These are phyloP conservation scores for Cryptococcus amylolentus DNA, from an alignment of 1,284 basidiomycete genomes.

Conservation along the genomic window DNA sequence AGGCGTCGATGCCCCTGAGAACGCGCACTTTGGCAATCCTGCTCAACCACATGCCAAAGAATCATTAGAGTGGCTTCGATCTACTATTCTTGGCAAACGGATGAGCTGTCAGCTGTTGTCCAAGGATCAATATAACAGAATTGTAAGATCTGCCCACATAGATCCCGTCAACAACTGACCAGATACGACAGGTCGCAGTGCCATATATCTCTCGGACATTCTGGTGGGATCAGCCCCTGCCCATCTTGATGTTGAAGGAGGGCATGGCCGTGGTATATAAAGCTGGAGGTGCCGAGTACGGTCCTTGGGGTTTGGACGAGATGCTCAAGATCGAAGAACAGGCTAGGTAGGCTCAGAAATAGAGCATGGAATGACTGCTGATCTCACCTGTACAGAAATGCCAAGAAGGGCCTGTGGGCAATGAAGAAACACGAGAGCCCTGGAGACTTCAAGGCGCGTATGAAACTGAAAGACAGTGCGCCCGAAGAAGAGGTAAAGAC, in stretches of 20 bases:
- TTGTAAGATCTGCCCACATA: slow-evolving; percentile 55
- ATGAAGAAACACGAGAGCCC: slow-evolving; percentile 61
- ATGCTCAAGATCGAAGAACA: slow-evolving; percentile 60
- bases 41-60: slow-evolving; percentile 69
- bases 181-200: slow-evolving; percentile 61
- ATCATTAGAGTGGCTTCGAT: slow-evolving; percentile 66
- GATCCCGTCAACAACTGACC: neutral
- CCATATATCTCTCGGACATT: slow-evolving; percentile 51
- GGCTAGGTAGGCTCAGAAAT: slow-evolving; percentile 59
- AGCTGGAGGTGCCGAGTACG: slow-evolving; percentile 73
- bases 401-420: slow-evolving; percentile 70
- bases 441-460: slow-evolving; percentile 71
- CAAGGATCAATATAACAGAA: slow-evolving; percentile 75
- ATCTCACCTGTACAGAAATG: slow-evolving; percentile 46
- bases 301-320: slow-evolving; percentile 60
- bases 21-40: slow-evolving; percentile 71
- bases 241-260: slow-evolving; percentile 70
- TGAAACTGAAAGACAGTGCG: slow-evolving; percentile 18
- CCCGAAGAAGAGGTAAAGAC: neutral
- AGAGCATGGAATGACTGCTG: neutral
- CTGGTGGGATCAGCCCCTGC: slow-evolving; percentile 58
- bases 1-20: slow-evolving; percentile 85
- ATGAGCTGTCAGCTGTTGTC: slow-evolving; percentile 60
- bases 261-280: slow-evolving; percentile 74
- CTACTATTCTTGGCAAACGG: slow-evolving; percentile 55